phyloP scores from a whole-genome alignment of 768 basidiomycete genomes.

The Pleurotus platypus region DNA sequence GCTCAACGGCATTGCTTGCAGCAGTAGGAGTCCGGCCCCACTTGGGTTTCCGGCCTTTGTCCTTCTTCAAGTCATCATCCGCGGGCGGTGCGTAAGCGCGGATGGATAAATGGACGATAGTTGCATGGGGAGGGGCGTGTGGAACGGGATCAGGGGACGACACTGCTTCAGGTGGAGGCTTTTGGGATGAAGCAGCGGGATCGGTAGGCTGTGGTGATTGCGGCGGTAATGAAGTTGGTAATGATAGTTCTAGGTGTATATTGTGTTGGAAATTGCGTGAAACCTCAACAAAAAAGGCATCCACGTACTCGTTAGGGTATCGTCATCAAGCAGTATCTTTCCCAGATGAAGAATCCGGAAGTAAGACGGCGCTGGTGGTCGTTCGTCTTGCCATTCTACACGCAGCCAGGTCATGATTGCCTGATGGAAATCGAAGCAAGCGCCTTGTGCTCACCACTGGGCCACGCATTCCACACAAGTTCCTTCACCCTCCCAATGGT shows the following conservation, averaged over 20 bases:
- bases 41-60: slow-evolving; percentile 38
- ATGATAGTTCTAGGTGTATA: not conserved
- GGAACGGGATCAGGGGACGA: slow-evolving; percentile 5
- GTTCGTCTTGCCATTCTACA: slow-evolving; percentile 75
- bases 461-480: slow-evolving; percentile 82
- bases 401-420: not conserved
- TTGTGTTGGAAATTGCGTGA: not conserved
- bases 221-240: slow-evolving; percentile 9
- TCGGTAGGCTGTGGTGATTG: slow-evolving; percentile 5
- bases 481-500: slow-evolving; percentile 80
- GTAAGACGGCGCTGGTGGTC: slow-evolving; percentile 74
- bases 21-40: not conserved
- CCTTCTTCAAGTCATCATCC: slow-evolving; percentile 50
- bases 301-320: slow-evolving; percentile 61
- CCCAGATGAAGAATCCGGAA: slow-evolving; percentile 74
- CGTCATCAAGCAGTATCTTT: slow-evolving; percentile 81
- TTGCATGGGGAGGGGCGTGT: slow-evolving; percentile 41
- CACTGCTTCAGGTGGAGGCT: not conserved
- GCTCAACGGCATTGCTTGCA: not conserved
- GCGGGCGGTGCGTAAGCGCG: slow-evolving; percentile 51
- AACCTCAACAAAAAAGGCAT: slow-evolving; percentile 2
- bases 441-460: slow-evolving; percentile 45
- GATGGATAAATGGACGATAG: slow-evolving; percentile 76
- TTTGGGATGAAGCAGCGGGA: not conserved
- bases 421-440: not conserved